Percentiles rank a stretch among this genome's conserved stretches.
Evolutionary conservation across 768 basidiomycete species (phyloP).

Genomic region (Mycena alexandri): DNA sequence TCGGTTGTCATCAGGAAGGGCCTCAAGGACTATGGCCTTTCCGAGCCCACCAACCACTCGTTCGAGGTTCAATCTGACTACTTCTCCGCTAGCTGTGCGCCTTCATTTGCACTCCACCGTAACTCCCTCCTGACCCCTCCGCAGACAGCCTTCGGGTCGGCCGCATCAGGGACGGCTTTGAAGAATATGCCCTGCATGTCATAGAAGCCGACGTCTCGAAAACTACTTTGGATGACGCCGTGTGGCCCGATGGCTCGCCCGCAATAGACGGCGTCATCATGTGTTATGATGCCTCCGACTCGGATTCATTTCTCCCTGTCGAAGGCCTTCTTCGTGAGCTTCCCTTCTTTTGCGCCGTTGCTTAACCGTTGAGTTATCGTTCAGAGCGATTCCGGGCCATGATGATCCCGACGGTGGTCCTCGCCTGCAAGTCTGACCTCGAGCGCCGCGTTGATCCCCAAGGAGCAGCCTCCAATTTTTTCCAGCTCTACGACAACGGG

Average conservation of each 20-base stretch:
- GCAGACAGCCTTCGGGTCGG: conserved; percentile 54
- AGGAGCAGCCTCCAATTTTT: conserved; percentile 58
- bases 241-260: conserved; percentile 69
- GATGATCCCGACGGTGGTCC: conserved; percentile 75
- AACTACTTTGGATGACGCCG: conserved; percentile 40
- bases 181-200: conserved; percentile 63
- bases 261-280: conserved; percentile 83
- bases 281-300: conserved; percentile 84
- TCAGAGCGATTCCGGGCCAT: conserved; percentile 70
- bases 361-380: conserved; percentile 23
- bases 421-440: conserved; percentile 91
- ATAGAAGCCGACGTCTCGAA: conserved; percentile 66
- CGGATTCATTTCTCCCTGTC: conserved; percentile 74
- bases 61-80: conserved; percentile 45
- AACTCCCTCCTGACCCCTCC: conserved; percentile 48
- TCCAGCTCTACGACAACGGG: conserved; percentile 78
- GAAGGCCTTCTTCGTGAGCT: conserved; percentile 79
- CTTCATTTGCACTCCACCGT: conserved; percentile 12
- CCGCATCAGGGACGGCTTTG: conserved; percentile 44
- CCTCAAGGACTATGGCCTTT: conserved; percentile 70
- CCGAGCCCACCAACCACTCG: conserved; percentile 55
- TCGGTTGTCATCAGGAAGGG: conserved; percentile 85
- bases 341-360: conserved; percentile 22
- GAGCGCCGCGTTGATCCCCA: conserved; percentile 69
- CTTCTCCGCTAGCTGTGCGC: conserved; percentile 57